phyloP scores from a whole-genome alignment of 805 yeast genomes.

The Phaffomyces thermotolerans region DNA sequence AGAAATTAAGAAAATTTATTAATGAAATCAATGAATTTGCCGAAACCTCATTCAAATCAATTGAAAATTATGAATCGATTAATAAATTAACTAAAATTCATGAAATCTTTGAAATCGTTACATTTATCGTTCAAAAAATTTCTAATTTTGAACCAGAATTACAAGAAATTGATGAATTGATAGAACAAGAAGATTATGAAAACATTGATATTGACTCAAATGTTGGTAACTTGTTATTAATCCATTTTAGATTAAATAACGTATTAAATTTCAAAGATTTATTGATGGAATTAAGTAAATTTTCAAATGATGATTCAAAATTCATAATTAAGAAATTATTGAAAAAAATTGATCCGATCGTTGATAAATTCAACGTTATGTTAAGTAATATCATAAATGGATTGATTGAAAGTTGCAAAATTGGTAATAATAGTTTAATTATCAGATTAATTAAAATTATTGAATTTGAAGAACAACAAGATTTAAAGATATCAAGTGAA shows the following conservation, averaged over 20 bases:
- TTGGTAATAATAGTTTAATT: slow-evolving; percentile 59
- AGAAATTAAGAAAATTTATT: slow-evolving; percentile 39
- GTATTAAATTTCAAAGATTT: slow-evolving; percentile 77
- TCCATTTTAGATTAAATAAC: slow-evolving; percentile 64
- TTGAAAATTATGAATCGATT: slow-evolving; percentile 62
- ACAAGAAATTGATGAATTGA: slow-evolving; percentile 41
- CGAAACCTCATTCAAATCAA: slow-evolving; percentile 49
- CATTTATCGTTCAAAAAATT: slow-evolving; percentile 56
- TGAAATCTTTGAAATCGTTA: slow-evolving; percentile 66
- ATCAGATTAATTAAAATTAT: slow-evolving; percentile 69
- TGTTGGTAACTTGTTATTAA: slow-evolving; percentile 49
- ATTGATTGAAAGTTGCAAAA: slow-evolving; percentile 65
- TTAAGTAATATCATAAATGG: slow-evolving; percentile 59
- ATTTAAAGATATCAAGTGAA: slow-evolving; percentile 38
- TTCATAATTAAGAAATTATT: slow-evolving; percentile 56
- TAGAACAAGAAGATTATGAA: slow-evolving; percentile 41
- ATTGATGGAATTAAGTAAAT: slow-evolving; percentile 46
- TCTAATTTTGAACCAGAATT: slow-evolving; percentile 46
- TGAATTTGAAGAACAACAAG: slow-evolving; percentile 76
- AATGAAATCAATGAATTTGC: slow-evolving; percentile 41
- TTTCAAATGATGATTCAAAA: slow-evolving; percentile 55
- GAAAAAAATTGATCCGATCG: slow-evolving; percentile 32
- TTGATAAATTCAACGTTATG: slow-evolving; percentile 56
- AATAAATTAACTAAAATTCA: slow-evolving; percentile 59
- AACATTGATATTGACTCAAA: slow-evolving; percentile 32